phyloP scores from a whole-genome alignment of 2,329 filamentous ascomycete species.

The Pseudogymnoascus sp. region DNA sequence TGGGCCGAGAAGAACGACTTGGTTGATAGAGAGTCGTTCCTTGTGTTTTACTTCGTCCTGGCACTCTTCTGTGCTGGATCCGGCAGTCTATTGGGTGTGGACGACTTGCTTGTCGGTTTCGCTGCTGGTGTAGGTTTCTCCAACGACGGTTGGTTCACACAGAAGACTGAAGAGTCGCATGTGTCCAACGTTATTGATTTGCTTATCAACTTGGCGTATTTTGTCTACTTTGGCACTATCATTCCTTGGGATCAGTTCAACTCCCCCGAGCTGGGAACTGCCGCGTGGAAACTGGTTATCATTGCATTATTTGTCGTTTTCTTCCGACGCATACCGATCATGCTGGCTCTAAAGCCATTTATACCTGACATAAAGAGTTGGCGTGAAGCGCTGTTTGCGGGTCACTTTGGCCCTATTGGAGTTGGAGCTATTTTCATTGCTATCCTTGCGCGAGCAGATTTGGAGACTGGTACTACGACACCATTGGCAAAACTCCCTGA shows the following conservation, averaged over 20 bases:
- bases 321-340: constrained; percentile 91
- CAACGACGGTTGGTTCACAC: constrained; percentile 97
- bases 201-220: constrained; percentile 93
- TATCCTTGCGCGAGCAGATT: constrained; percentile 84
- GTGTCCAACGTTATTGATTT: constrained; percentile 99
- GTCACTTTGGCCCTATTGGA: constrained; percentile 95
- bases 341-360: constrained; percentile 81
- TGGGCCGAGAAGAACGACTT: constrained; percentile 74
- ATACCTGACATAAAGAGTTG: constrained; percentile 98
- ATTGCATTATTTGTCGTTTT: constrained; percentile 90
- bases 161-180: constrained; percentile 97
- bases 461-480: constrained; percentile 66
- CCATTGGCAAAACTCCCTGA: constrained; percentile 58
- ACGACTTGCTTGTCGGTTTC: constrained; percentile 91
- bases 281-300: constrained; percentile 85
- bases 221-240: constrained; percentile 95
- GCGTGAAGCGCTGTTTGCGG: constrained; percentile 93
- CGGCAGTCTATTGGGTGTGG: constrained; percentile 81
- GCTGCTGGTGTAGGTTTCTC: constrained; percentile 96
- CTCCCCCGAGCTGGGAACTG: constrained; percentile 60
- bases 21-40: constrained; percentile 92
- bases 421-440: constrained; percentile 95
- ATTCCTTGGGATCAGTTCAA: constrained; percentile 95
- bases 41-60: constrained; percentile 97
- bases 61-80: constrained; percentile 93